Base-by-base conservation (phyloP, 257 asterid species). In the Fraxinus pennsylvanica region DNA sequence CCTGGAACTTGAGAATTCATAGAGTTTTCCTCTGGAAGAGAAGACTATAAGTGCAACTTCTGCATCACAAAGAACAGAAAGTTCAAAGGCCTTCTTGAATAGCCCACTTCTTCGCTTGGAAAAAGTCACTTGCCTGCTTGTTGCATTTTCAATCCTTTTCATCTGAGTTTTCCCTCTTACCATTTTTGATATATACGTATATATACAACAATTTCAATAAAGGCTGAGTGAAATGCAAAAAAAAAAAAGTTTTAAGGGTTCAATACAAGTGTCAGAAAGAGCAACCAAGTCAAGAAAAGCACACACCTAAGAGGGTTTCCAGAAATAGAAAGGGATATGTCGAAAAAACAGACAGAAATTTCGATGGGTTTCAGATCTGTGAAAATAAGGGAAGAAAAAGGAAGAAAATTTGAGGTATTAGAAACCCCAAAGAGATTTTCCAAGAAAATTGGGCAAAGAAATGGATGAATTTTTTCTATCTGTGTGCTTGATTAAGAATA, bases 71-170 rank as follows among this genome's bases (percentile, higher is more conserved):
- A 89, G 88, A 85, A 90, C 92, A 35, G 94, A 89, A 50, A 89
- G 90, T 80, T 89, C 91, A 81, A 83, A 89, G 15, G 92, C 92
- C 76, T 89, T 89, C 85, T 90, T 90, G 50, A 90, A 77, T 5
- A 90, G 87, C 68, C 94, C 94, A 74, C 90, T 87, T 82, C 92
- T 82, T 21, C 92, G 77, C 89, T 90, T 90, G 0, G 92, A 89
- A 79, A 89, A 89, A 0, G 91, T 89, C 43, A 89, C 94, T 73
- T 87, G 94, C 54, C 94, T 79, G n/a, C 84, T 89, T 10, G 89
- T 87, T 29, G 86, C 78, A 74, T 89, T 89, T 68, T 89, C 91
- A 10, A 89, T 86, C 80, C 94, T 86, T 78, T 86, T 89, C 87
- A 87, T 25, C 85, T 87, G 73, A 41, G 87, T 88, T 72, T 89